Conservation (phyloP, 139 green algal genomes). For the Chara braunii region DNA sequence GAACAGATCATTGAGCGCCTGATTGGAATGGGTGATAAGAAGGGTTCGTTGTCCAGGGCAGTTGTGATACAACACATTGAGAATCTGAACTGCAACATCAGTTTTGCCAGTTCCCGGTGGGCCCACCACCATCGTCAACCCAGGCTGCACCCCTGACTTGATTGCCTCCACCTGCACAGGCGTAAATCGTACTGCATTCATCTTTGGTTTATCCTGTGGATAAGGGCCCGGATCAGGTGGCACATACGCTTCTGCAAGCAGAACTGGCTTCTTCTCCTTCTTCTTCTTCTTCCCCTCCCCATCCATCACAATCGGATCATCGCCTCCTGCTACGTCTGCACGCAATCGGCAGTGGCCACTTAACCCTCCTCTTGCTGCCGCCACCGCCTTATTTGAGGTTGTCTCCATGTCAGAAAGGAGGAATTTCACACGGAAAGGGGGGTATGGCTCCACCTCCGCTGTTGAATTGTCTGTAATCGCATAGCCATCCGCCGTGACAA, state of each 20-base stretch:
- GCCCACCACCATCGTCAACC: conserved; percentile 92
- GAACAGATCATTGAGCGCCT: conserved; percentile 93
- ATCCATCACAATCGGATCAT: not conserved
- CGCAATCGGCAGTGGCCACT: too few relatives aligned
- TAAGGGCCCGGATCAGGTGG: conserved; percentile 78
- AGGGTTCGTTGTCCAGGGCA: conserved; percentile 75
- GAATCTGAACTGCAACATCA: conserved; percentile 85
- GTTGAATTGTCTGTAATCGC: too few relatives aligned
- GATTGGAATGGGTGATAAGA: conserved; percentile 95
- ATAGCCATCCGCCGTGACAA: conserved; percentile 25
- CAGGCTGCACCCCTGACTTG: conserved; percentile 67
- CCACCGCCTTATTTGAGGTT: too few relatives aligned
- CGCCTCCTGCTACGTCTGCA: too few relatives aligned
- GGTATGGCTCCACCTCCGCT: conserved; percentile 18
- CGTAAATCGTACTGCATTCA: conserved; percentile 90
- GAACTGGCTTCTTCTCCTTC: not conserved
- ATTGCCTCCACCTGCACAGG: conserved; percentile 72
- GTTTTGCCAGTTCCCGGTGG: conserved; percentile 96
- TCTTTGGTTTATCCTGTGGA: conserved; percentile 65
- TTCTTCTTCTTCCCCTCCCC: conserved; percentile 4
- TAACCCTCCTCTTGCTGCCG: too few relatives aligned
- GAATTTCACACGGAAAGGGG: conserved; percentile 84
- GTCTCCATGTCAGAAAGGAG: too few relatives aligned
- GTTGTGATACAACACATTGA: conserved; percentile 91
- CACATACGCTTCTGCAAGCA: conserved; percentile 59